Evolutionary conservation across 2,329 filamentous ascomycete genomes (phyloP).

Genomic region (Chaetomium olivaceum): DNA sequence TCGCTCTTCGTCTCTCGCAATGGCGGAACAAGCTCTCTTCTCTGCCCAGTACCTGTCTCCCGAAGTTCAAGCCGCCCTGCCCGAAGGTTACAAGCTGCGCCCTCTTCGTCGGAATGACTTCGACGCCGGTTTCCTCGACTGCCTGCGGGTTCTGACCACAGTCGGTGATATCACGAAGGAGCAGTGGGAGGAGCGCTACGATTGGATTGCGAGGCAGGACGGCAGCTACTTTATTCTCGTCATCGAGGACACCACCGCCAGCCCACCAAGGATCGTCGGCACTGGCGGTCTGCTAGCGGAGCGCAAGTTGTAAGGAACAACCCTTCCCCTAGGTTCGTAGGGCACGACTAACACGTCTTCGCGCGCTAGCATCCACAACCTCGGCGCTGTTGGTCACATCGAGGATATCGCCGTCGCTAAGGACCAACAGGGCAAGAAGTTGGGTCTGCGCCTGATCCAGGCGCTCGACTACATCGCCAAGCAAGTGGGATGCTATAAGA

Average conservation of each 20-base stretch:
- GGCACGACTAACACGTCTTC: slow-evolving; percentile 13
- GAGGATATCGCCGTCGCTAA: slow-evolving; percentile 96
- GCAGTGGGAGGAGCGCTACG: slow-evolving; percentile 76
- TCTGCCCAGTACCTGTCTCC: slow-evolving; percentile 74
- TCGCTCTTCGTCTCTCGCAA: no score
- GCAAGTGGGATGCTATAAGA: slow-evolving; percentile 93
- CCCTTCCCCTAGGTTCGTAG: neutral
- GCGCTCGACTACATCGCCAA: slow-evolving; percentile 86
- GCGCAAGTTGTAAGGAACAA: slow-evolving; percentile 75
- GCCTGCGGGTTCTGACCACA: slow-evolving; percentile 85
- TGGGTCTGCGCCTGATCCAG: slow-evolving; percentile 89
- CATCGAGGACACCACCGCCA: slow-evolving; percentile 68
- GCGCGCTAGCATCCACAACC: slow-evolving; percentile 66
- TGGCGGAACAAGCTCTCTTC: slow-evolving; percentile 68
- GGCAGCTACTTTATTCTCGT: slow-evolving; percentile 84
- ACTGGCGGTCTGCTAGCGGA: slow-evolving; percentile 90
- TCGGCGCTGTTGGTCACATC: slow-evolving; percentile 88
- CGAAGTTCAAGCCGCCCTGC: slow-evolving; percentile 69
- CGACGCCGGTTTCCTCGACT: slow-evolving; percentile 81
- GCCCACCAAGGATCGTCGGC: slow-evolving; percentile 70
- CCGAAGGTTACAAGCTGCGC: slow-evolving; percentile 79
- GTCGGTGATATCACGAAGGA: slow-evolving; percentile 81
- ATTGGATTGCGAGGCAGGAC: slow-evolving; percentile 73
- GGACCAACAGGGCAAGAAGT: slow-evolving; percentile 96
- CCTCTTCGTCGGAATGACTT: slow-evolving; percentile 79